phyloP scores from a whole-genome alignment of 352 stramenopile genomes.

The Phytophthora citricola region DNA sequence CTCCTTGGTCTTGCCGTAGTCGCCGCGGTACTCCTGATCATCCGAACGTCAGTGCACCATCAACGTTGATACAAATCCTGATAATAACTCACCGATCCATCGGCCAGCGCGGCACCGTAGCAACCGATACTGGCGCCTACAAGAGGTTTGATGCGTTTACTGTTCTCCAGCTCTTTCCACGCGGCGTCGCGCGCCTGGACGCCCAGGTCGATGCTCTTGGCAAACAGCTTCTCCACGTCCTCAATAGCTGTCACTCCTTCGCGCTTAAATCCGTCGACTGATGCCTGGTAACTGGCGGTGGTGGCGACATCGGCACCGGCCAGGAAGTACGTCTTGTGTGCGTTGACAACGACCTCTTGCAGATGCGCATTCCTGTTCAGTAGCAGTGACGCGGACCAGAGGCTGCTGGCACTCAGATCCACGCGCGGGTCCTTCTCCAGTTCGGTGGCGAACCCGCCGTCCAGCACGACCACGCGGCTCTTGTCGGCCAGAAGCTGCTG shows the following conservation, averaged over 20 bases:
- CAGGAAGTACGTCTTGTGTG: constrained; percentile 81
- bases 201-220: constrained; percentile 79
- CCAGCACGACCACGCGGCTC: constrained; percentile 62
- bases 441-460: constrained; percentile 81
- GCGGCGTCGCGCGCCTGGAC: constrained; percentile 65
- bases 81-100: constrained; percentile 72
- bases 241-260: constrained; percentile 51
- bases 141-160: constrained; percentile 62
- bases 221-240: constrained; percentile 71
- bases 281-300: constrained; percentile 89
- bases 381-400: constrained; percentile 82
- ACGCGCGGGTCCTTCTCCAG: constrained; percentile 78
- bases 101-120: constrained; percentile 82
- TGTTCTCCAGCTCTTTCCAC: constrained; percentile 53
- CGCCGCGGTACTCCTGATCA: constrained; percentile 81
- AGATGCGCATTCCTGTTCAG: constrained; percentile 59
- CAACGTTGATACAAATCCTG: constrained; percentile 6
- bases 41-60: constrained; percentile 2
- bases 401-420: constrained; percentile 53
- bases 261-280: constrained; percentile 80
- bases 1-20: constrained; percentile 74
- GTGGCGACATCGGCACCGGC: constrained; percentile 82
- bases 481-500: constrained; percentile 38
- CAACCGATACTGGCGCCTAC: constrained; percentile 88
- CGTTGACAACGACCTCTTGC: constrained; percentile 64